These are phyloP conservation scores for Mycena alexandri DNA, from an alignment of 768 basidiomycete species.

Conservation along the genomic window DNA sequence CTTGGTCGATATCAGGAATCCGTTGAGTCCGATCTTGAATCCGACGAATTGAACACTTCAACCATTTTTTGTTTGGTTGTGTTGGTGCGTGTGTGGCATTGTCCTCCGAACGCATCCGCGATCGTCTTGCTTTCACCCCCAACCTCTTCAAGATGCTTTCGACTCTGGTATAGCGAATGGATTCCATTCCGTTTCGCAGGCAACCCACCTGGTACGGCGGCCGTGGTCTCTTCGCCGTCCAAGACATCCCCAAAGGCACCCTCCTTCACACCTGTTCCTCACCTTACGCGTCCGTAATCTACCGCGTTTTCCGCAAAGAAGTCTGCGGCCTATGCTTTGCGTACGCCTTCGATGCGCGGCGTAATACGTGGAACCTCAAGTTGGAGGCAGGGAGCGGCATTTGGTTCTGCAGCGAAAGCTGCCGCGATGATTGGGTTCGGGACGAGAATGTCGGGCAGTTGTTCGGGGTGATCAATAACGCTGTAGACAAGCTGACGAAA, in stretches of 20 bases:
- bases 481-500: conserved; percentile 51
- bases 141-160: conserved; percentile 2
- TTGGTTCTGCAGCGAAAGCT: conserved; percentile 69
- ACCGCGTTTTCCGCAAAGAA: conserved; percentile 74
- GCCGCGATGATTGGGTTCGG: conserved; percentile 58
- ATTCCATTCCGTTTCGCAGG: conserved; percentile 30
- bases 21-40: too few relatives aligned
- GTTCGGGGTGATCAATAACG: conserved; percentile 48
- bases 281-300: conserved; percentile 71
- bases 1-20: too few relatives aligned
- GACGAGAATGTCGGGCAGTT: conserved; percentile 49
- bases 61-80: too few relatives aligned
- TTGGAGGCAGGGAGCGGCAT: conserved; percentile 55
- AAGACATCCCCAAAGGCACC: conserved; percentile 56
- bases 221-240: conserved; percentile 64
- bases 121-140: neutral
- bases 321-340: conserved; percentile 76
- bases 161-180: conserved; percentile 3
- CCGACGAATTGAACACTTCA: too few relatives aligned
- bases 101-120: too few relatives aligned
- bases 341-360: conserved; percentile 66
- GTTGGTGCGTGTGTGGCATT: too few relatives aligned
- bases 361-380: conserved; percentile 61
- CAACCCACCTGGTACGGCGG: conserved; percentile 61
- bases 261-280: conserved; percentile 57